Evolutionary conservation across 148 eudicot genomes (phyloP).

Genomic region (Bassia scoparia): DNA sequence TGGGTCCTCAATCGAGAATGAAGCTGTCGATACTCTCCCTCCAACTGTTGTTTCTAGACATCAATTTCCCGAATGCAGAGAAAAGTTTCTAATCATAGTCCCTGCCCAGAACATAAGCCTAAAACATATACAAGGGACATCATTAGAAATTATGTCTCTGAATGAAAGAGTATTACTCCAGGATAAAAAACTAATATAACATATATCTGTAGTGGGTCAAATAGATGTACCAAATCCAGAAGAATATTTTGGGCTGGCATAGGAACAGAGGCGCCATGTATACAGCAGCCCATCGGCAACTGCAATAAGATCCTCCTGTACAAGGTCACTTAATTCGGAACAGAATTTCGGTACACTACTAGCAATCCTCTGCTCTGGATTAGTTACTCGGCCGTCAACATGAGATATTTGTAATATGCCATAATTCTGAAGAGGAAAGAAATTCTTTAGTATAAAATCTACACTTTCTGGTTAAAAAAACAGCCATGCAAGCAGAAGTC

Average conservation of each 20-base stretch:
- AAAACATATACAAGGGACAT: conserved; percentile 21
- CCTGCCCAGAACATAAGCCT: conserved; percentile 97
- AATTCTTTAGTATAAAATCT: conserved; percentile 19
- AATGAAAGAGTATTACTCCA: conserved; percentile 2
- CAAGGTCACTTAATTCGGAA: conserved; percentile 93
- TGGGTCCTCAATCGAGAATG: conserved; percentile 92
- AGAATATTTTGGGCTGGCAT: conserved; percentile 96
- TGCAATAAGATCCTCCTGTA: conserved; percentile 95
- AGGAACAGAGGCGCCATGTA: conserved; percentile 96
- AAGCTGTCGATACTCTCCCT: conserved; percentile 96
- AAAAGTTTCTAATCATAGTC: conserved; percentile 76
- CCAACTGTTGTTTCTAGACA: conserved; percentile 92
- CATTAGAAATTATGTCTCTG: conserved; percentile 6
- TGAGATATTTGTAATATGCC: conserved; percentile 97
- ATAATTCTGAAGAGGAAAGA: conserved; percentile 56
- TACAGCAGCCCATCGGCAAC: conserved; percentile 88
- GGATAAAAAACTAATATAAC: not conserved
- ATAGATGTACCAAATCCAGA: conserved; percentile 79
- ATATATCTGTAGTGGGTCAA: not conserved
- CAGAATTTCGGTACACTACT: conserved; percentile 95
- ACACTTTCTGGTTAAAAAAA: too few relatives aligned
- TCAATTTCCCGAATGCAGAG: conserved; percentile 88
- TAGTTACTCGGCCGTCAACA: conserved; percentile 88
- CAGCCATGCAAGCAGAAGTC: not conserved
- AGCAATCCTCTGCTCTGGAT: conserved; percentile 92